Conservation (phyloP, 164 flowering plant genomes). For the Houttuynia cordata region DNA sequence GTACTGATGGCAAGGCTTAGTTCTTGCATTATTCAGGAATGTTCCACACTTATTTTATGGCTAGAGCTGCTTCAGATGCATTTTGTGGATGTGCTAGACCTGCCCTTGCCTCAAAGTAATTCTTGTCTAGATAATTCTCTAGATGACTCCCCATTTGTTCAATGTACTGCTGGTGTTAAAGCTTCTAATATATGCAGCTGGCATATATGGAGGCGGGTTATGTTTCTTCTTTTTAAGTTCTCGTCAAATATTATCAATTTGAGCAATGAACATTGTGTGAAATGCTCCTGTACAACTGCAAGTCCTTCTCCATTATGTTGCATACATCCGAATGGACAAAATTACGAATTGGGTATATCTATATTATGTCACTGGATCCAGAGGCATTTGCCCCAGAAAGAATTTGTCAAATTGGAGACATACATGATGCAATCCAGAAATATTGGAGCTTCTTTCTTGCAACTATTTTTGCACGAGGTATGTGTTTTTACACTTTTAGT, state of each 20-base stretch:
- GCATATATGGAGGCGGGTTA: slow-evolving; percentile 58
- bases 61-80: slow-evolving; percentile 44
- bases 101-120: slow-evolving; percentile 21
- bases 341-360: slow-evolving; percentile 23
- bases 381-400: slow-evolving; percentile 33
- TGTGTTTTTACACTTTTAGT: slow-evolving; percentile 6
- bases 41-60: slow-evolving; percentile 36
- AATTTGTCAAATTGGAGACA: slow-evolving; percentile 11
- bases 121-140: slow-evolving; percentile 19
- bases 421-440: slow-evolving; percentile 26
- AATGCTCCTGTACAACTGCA: slow-evolving; percentile 20
- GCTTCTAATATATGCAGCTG: slow-evolving; percentile 6
- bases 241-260: slow-evolving; percentile 35
- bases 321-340: slow-evolving; percentile 8
- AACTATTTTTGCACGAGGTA: slow-evolving; percentile 67
- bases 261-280: slow-evolving; percentile 13
- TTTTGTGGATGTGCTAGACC: slow-evolving; percentile 43
- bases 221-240: slow-evolving; percentile 63
- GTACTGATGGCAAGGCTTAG: slow-evolving; percentile 68
- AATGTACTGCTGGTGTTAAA: slow-evolving; percentile 15
- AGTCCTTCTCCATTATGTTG: slow-evolving; percentile 9
- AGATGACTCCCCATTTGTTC: slow-evolving; percentile 67
- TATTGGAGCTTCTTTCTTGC: slow-evolving; percentile 53
- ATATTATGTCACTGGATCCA: slow-evolving; percentile 65
- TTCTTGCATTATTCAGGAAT: slow-evolving; percentile 19